Evolutionary conservation across 805 yeast genomes (phyloP), one percentile per base, ranked within the genome.

Genomic region (Yarrowia sp.): DNA sequence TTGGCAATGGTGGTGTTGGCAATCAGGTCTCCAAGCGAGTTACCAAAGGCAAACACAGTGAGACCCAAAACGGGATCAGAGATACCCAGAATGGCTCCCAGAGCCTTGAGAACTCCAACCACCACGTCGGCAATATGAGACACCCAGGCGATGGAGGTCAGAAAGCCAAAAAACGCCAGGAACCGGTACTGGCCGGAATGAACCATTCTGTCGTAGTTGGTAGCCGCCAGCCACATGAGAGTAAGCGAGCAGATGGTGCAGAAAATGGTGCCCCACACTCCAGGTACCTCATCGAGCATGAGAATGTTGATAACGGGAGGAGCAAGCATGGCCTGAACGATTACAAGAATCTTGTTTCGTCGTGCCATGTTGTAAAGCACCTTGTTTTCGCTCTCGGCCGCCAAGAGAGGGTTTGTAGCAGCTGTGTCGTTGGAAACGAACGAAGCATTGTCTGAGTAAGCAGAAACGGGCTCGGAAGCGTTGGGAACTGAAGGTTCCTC

Each of bases 41-140:
- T 95, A 5, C 99, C 98, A 52, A 94, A 79, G 0, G 98, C 97
- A 77, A 94, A 90, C 0, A 94, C 82, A 0, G 98, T 94, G 11
- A 92, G 79, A 0, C 99, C 99, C 35, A 94, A 78, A 12, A 93
- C 83, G 3, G 92, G 92, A 70, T 91, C 95, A 10, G 92, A 86
- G 8, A 94, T 78, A 36, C 85, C 76, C 65, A 86, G 84, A 0
- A 87, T 80, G 1, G 85, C 80, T 0, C 93, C 88, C 69, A 90
- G 75, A 22, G 88, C 81, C 66, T 87, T 85, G 56, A 94, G 77
- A 0, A 88, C 80, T 2, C 82, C 82, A 49, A 94, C 89, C 14
- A 92, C 86, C 71, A 88, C 90, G 3, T 86, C 83, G 0, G 96
- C 94, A 49, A 89, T 83, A 1, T 83, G 73, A 0, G 95, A 83